A percentile compares a stretch with the other conserved stretches of the same genome.
These are phyloP conservation scores for Yarrowia sp. DNA, from an alignment of 805 yeast genomes.

Conservation along the genomic window DNA sequence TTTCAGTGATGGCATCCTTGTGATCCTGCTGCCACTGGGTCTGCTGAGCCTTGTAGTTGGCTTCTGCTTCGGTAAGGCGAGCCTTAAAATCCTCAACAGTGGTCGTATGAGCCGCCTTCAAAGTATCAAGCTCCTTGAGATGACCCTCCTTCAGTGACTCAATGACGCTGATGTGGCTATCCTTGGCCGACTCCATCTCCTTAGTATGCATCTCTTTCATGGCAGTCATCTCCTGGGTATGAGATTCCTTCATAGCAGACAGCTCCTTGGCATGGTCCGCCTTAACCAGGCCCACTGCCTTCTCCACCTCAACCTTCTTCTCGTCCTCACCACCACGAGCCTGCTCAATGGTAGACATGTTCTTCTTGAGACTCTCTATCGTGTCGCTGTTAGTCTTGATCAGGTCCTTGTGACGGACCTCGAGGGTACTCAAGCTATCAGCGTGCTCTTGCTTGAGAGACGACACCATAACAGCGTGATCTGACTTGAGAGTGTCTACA, in stretches of 20 bases:
- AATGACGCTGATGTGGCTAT: not conserved
- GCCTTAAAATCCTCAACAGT: conserved; percentile 4
- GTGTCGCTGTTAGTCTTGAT: conserved; percentile 11
- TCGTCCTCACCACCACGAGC: conserved; percentile 21
- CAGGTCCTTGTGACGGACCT: conserved; percentile 11
- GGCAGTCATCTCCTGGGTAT: not conserved
- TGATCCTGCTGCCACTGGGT: conserved; percentile 2
- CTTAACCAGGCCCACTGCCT: not conserved
- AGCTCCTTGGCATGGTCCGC: conserved; percentile 5
- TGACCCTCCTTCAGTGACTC: not conserved
- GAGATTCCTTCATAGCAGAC: not conserved
- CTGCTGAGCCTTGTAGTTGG: not conserved
- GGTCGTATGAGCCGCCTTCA: conserved; percentile 5
- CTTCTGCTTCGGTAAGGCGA: not conserved
- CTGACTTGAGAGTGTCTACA: conserved; percentile 12
- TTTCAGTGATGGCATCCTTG: not conserved
- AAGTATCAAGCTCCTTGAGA: not conserved
- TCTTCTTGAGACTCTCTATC: conserved; percentile 20
- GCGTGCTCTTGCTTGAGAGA: conserved; percentile 16
- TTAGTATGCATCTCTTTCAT: conserved; percentile 2
- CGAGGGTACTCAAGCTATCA: not conserved
- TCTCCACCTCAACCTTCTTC: conserved; percentile 3
- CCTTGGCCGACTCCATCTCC: not conserved
- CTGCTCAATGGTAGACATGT: conserved; percentile 25
- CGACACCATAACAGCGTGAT: not conserved